These are phyloP conservation scores for Paramecium primaurelia DNA, from an alignment of 73 alveolate genomes.

Conservation along the genomic window DNA sequence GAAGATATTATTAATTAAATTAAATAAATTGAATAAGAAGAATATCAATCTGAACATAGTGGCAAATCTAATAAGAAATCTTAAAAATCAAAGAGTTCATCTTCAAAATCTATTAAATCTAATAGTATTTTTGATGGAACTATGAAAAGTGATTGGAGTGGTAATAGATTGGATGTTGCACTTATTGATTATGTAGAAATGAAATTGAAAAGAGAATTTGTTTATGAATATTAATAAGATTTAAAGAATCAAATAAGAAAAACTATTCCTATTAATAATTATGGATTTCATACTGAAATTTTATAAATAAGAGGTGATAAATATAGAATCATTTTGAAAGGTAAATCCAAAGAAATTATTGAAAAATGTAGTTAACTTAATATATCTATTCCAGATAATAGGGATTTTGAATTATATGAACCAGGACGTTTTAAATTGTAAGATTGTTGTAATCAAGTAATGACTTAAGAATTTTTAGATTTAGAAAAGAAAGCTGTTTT, in stretches of 20 bases:
- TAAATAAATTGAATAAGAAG: background rate
- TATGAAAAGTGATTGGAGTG: background rate
- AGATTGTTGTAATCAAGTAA: background rate
- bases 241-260: background rate
- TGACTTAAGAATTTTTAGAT: background rate
- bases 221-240: background rate
- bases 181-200: background rate
- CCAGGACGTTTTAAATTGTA: background rate
- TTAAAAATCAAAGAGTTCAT: background rate
- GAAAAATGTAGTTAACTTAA: background rate
- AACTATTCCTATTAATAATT: background rate
- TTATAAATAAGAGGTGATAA: background rate
- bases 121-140: background rate
- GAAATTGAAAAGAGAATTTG: background rate
- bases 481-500: background rate
- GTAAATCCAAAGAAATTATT: background rate
- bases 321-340: background rate
- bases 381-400: background rate
- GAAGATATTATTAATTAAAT: background rate
- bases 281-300: background rate
- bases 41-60: background rate
- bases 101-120: background rate
- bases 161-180: constrained; percentile 39
- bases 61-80: background rate
- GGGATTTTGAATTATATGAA: background rate